Evolutionary conservation across 192 early-diverging fungal species (phyloP).

Genomic region (Gryganskiella cystojenkinii): DNA sequence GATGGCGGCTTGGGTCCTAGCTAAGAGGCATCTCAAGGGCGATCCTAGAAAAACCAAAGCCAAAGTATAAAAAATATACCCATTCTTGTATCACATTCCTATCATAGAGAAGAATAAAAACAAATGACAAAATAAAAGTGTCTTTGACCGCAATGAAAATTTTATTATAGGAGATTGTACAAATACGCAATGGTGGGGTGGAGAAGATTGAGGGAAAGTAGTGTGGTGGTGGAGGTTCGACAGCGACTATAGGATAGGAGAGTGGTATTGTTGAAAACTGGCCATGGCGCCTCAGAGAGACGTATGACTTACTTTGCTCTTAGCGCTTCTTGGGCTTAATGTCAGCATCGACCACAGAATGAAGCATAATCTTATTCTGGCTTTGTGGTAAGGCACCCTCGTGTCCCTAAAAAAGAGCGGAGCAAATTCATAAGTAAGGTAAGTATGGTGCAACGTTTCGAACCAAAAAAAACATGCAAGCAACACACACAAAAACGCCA

Average conservation of each 20-base stretch:
- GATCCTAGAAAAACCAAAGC: conserved; percentile 33
- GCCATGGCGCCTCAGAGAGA: too few species aligned
- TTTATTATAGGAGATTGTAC: too few species aligned
- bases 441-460: background rate
- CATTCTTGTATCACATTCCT: background rate
- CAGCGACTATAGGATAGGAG: too few species aligned
- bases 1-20: conserved; percentile 27
- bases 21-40: conserved; percentile 42
- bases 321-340: conserved; percentile 75
- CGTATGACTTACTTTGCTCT: too few species aligned
- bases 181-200: too few species aligned
- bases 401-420: conserved; percentile 26
- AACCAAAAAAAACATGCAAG: too few species aligned
- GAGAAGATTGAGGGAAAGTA: too few species aligned
- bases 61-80: conserved; percentile 8
- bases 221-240: too few species aligned
- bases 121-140: too few species aligned
- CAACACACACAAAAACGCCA: background rate
- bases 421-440: conserved; percentile 77
- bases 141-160: too few species aligned
- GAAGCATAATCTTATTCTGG: conserved; percentile 83
- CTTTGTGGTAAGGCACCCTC: conserved; percentile 54
- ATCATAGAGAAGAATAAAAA: too few species aligned
- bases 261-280: too few species aligned
- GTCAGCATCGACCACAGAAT: conserved; percentile 81